Conservation (phyloP, 23 red algal genomes). For the Cyanidium caldarium region DNA sequence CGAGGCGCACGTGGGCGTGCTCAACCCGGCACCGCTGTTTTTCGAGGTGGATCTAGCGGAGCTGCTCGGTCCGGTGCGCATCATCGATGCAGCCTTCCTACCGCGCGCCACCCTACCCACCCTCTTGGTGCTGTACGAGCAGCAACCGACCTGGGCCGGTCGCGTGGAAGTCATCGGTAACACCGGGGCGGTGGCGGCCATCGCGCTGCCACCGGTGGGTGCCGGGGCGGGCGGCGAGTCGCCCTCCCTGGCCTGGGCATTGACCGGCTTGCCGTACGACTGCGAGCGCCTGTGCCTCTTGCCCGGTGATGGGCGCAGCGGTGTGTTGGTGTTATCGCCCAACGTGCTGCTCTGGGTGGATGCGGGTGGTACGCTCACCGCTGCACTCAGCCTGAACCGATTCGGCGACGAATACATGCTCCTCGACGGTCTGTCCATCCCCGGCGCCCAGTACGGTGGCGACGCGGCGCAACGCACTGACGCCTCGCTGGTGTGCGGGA, state of each 20-base stretch:
- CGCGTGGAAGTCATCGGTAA: constrained; percentile 38
- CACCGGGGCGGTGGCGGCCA: constrained; percentile 31
- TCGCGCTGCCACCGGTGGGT: constrained; percentile 13
- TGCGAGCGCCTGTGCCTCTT: constrained; percentile 12
- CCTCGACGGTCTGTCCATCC: not conserved
- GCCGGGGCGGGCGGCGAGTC: constrained; percentile 25
- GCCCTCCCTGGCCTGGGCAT: constrained; percentile 25
- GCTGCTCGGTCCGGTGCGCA: not conserved
- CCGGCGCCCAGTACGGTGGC: not conserved
- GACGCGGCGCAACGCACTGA: not conserved
- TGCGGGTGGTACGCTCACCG: constrained; percentile 26
- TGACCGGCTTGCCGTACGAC: constrained; percentile 48
- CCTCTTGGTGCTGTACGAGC: constrained; percentile 42
- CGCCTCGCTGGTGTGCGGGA: not conserved
- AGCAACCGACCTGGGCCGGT: constrained; percentile 67
- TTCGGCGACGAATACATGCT: constrained; percentile 44
- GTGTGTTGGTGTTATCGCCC: constrained; percentile 23
- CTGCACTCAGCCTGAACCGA: constrained; percentile 33
- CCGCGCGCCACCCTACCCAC: constrained; percentile 13
- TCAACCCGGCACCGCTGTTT: too few relatives aligned
- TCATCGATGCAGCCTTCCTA: not conserved
- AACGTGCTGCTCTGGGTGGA: constrained; percentile 47
- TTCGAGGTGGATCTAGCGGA: not conserved
- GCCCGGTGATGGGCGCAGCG: constrained; percentile 28
- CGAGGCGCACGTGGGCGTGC: too few relatives aligned